These are phyloP conservation scores for Talaromyces piceae DNA, from an alignment of 2,329 filamentous ascomycete species.

Conservation along the genomic window DNA sequence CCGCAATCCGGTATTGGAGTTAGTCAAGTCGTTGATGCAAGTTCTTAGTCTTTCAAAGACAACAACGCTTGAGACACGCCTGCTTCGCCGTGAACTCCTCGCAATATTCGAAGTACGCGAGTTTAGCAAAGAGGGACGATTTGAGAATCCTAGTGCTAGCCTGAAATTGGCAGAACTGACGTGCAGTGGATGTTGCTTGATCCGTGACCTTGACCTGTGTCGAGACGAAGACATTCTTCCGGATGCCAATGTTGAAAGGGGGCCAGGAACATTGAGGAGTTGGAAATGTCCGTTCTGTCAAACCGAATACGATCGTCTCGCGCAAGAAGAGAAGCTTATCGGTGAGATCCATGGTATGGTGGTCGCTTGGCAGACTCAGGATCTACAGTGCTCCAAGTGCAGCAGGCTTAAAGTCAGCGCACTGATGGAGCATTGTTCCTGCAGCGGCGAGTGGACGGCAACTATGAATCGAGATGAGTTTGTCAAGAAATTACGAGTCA, in stretches of 20 bases:
- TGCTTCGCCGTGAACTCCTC: constrained; percentile 82
- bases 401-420: constrained; percentile 67
- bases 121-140: constrained; percentile 81
- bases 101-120: constrained; percentile 89
- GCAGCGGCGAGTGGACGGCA: constrained; percentile 76
- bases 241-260: constrained; percentile 27
- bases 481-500: constrained; percentile 58
- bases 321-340: constrained; percentile 76
- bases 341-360: constrained; percentile 66
- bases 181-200: constrained; percentile 84
- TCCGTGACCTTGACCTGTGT: constrained; percentile 84
- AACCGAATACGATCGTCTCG: constrained; percentile 66
- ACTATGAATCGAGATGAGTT: constrained; percentile 63
- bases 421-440: constrained; percentile 94
- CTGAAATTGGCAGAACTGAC: constrained; percentile 68
- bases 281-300: constrained; percentile 77
- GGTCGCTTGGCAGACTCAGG: constrained; percentile 79
- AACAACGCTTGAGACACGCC: constrained; percentile 77
- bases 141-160: constrained; percentile 73
- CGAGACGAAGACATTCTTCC: constrained; percentile 76
- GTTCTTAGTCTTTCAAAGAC: constrained; percentile 85
- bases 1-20: constrained; percentile 72
- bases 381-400: constrained; percentile 76
- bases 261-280: constrained; percentile 33
- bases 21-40: constrained; percentile 90